Evolutionary conservation across 768 basidiomycete genomes (phyloP).

Genomic region (Rossbeevera mucosa): DNA sequence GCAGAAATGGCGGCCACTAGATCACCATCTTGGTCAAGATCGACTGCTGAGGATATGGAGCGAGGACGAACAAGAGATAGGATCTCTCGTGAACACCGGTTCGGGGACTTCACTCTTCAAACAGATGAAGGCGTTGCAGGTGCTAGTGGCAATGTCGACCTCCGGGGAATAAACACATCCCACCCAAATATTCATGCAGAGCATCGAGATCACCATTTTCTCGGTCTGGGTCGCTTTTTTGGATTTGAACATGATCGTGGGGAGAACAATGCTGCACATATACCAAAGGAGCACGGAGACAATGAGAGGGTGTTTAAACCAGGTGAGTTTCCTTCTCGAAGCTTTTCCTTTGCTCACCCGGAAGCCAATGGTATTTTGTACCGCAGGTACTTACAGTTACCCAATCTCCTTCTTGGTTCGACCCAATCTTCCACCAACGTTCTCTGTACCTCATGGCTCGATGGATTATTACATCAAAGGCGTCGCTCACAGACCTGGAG

Average conservation of each 20-base stretch:
- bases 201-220: conserved; percentile 13
- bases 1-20: conserved; percentile 16
- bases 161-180: not conserved
- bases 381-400: conserved; percentile 84
- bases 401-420: conserved; percentile 92
- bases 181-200: not conserved
- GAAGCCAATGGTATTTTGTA: conserved; percentile 2
- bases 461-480: conserved; percentile 80
- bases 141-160: not conserved
- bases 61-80: conserved; percentile 23
- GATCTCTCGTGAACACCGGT: not conserved
- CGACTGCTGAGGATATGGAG: conserved; percentile 33
- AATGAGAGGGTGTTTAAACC: conserved; percentile 89
- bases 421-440: conserved; percentile 69
- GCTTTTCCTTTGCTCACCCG: not conserved
- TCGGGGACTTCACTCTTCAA: not conserved
- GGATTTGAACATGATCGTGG: conserved; percentile 17
- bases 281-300: conserved; percentile 40
- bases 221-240: conserved; percentile 35
- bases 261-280: conserved; percentile 18
- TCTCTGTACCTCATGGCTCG: conserved; percentile 70
- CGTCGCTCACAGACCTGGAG: conserved; percentile 79
- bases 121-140: not conserved
- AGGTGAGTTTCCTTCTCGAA: conserved; percentile 43
- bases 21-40: conserved; percentile 14